Evolutionary conservation across 306 rosid genomes (phyloP), one percentile per base, ranked within the genome.

Genomic region (Adenanthera pavonina): DNA sequence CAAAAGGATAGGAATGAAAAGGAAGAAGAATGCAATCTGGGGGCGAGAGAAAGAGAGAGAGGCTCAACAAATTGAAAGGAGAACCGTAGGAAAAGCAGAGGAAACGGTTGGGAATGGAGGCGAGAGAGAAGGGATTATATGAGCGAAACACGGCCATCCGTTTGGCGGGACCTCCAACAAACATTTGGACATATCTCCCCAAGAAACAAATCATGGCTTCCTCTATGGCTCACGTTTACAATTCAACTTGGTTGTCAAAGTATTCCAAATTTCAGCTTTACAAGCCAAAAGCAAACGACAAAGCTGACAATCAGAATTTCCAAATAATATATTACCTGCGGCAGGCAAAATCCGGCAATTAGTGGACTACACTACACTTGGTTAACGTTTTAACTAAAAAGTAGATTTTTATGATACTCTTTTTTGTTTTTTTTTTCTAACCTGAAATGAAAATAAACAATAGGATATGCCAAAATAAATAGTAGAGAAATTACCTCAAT

Each of bases 41-140:
- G 35, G 4, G 19, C 2, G 12, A 44, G 16, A 68, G 52, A 41
- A 10, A 19, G 53, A 44, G 73, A 20, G 67, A 8, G 61, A 9
- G 87, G 87, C 68, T 77, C 77, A 69, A 72, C 85, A 48, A 70
- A 86, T 77, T 88, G 75, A 68, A 78, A 85, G 88, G 84, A 47
- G 60, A 78, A 76, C 72, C 80, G 78, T 61, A 84, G 87, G 87
- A 72, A 79, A 54, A 38, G 76, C 77, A 71, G 69, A 72, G 80
- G 68, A 44, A 77, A 57, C 77, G 86, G 84, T 69, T 75, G 19
- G 25, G 30, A 36, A 11, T 3, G 52, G 40, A 12, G 4, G 52
- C 57, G 79, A 75, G 57, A n/a, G 61, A 0, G 77, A 59, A 35
- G 83, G 78, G 73, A 77, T 34, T 56, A 19, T 41, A 56, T 19